Evolutionary conservation across 2,329 filamentous ascomycete species (phyloP), one percentile per base, ranked within the genome.

Genomic region (Fusarium lyarnte): DNA sequence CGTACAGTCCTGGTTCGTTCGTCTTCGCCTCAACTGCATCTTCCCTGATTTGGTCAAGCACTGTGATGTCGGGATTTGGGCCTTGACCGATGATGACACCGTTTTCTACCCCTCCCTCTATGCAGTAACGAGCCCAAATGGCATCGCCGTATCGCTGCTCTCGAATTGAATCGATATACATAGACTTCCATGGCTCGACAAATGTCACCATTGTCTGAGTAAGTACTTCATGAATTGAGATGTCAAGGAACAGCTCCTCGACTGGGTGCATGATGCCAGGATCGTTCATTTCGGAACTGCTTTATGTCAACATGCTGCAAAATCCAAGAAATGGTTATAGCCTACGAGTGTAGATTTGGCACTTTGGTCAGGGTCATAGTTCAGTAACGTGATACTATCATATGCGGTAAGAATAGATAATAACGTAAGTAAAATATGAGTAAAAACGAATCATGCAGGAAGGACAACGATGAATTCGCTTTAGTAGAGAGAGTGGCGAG

Each of bases 141-240:
- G 42, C 55, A 10, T 58, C 55, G 1, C 55, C 55, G 5, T 51
- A 58, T 49, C 55, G 17, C 6, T 39, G 16, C 33, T 58, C 42
- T 7, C 9, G 55, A 11, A 58, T 58, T 8, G 42, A 58, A 12
- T 58, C 25, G 8, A 58, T 12, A 13, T 51, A 58, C 2, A 38
- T 31, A 1, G 25, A 51, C 21, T 23, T 38, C 55, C 42, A 51
- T 29, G 55, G 55, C n/a, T 58, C 55, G 9, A 58, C 42, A 38
- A 38, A 52, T 1, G 49, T n/a, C 13, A 52, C 33, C 49, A 52
- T 52, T 36, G 33, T 58, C 31, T 38, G 23, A 3, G 25, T 58
- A 0, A 49, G 21, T 14, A 51, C 42, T 13, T 39, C 41, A 4
- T 31, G 42, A 4, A 58, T 58, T 0, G 55, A 58, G 1, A 58